Percentiles rank a stretch among this genome's conserved stretches.
phyloP scores from a whole-genome alignment of 1,284 basidiomycete species.

The Pseudozyma hubeiensis region DNA sequence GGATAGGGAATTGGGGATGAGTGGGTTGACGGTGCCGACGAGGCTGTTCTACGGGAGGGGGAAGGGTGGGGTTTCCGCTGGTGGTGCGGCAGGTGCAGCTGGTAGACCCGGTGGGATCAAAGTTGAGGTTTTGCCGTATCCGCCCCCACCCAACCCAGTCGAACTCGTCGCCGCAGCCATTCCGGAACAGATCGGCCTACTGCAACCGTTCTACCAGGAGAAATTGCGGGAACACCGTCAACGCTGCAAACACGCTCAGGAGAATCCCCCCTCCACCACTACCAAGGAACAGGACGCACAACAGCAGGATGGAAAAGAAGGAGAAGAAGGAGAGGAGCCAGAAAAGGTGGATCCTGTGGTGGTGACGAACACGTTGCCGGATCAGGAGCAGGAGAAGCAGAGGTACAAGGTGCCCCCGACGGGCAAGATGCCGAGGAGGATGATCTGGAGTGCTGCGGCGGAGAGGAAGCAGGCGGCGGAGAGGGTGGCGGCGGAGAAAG shows the following conservation, averaged over 20 bases:
- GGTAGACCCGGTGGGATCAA: constrained; percentile 6
- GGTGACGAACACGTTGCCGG: constrained; percentile 41
- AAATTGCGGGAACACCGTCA: constrained; percentile 43
- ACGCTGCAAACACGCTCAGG: constrained; percentile 16
- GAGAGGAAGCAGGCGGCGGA: constrained; percentile 14
- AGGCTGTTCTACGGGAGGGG: constrained; percentile 79
- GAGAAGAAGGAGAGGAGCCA: neutral
- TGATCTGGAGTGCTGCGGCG: constrained; percentile 31
- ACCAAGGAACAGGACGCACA: neutral
- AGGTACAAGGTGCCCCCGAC: constrained; percentile 65
- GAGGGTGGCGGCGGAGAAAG: constrained; percentile 1
- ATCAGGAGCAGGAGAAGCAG: constrained; percentile 61
- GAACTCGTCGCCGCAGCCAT: constrained; percentile 77
- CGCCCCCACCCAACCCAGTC: constrained; percentile 83
- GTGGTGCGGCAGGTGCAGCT: neutral
- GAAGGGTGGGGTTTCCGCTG: neutral
- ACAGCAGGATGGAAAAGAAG: neutral
- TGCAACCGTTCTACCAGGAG: constrained; percentile 77
- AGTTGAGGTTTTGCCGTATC: constrained; percentile 71
- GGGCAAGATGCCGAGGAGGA: constrained; percentile 61
- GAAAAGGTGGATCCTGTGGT: constrained; percentile 25
- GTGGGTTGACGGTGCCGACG: constrained; percentile 81
- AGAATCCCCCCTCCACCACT: neutral
- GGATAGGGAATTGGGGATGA: constrained; percentile 85
- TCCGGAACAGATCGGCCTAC: constrained; percentile 83